Evolutionary conservation across 305 asterid species (phyloP).

Genomic region (Stenogyne calaminthoides): DNA sequence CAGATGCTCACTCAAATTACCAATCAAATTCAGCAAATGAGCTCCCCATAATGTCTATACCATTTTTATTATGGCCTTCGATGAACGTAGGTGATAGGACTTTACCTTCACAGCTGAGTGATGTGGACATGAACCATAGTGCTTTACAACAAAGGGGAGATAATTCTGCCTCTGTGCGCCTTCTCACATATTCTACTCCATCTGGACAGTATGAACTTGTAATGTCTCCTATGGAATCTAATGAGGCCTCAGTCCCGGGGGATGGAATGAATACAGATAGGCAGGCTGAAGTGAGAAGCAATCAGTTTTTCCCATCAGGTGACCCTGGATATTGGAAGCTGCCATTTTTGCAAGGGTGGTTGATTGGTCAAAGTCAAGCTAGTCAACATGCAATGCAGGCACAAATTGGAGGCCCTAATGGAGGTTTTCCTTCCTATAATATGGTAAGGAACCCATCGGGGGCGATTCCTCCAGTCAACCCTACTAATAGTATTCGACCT

Average conservation of each 20-base stretch:
- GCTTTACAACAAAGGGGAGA: slow-evolving; percentile 60
- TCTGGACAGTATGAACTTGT: slow-evolving; percentile 88
- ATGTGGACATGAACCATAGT: slow-evolving; percentile 46
- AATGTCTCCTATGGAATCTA: slow-evolving; percentile 71
- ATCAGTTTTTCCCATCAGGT: slow-evolving; percentile 71
- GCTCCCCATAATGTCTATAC: slow-evolving; percentile 67
- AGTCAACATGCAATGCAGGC: slow-evolving; percentile 64
- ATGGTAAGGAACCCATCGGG: slow-evolving; percentile 46
- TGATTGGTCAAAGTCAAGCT: slow-evolving; percentile 94
- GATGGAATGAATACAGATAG: slow-evolving; percentile 70
- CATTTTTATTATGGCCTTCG: slow-evolving; percentile 73
- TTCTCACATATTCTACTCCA: slow-evolving; percentile 83
- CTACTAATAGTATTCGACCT: slow-evolving; percentile 42
- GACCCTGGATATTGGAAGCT: slow-evolving; percentile 88
- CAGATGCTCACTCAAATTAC: slow-evolving; percentile 64
- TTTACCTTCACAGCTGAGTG: slow-evolving; percentile 47
- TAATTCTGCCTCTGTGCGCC: slow-evolving; percentile 73
- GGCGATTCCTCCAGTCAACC: slow-evolving; percentile 43
- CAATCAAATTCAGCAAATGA: slow-evolving; percentile 64
- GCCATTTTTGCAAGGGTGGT: slow-evolving; percentile 96
- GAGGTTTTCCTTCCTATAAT: slow-evolving; percentile 45
- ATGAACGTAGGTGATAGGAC: slow-evolving; percentile 55
- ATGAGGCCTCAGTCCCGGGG: slow-evolving; percentile 47
- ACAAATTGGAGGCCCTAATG: slow-evolving; percentile 54
- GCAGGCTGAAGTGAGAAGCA: slow-evolving; percentile 63